Evolutionary conservation across 805 yeast species (phyloP), one percentile per base, ranked within the genome.

Genomic region (Kuraishia piskuri): DNA sequence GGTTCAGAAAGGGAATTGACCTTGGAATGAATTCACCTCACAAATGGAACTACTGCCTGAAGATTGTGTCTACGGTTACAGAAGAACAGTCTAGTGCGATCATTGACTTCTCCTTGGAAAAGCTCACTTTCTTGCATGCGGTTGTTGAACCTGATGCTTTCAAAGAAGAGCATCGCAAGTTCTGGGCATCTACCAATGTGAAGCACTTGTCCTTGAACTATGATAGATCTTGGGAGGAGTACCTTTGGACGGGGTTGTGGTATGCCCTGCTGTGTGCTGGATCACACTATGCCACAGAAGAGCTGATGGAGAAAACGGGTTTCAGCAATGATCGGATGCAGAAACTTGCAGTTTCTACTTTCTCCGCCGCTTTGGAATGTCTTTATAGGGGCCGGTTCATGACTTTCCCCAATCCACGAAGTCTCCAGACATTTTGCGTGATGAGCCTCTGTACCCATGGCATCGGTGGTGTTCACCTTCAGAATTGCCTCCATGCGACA

Each of bases 91-190:
- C 64, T 7, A 66, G 60, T 56, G 53, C 55, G 9, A 60, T 59
- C 17, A 50, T 64, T 19, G 55, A 52, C 25, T 55, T 55, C 26
- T 66, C 63, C 2, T 57, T 59, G 31, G 54, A 21, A 2, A 9
- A 55, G 24, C 56, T 61, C 20, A 53, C 49, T 7, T 60, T 62
- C 48, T 53, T 66, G 17, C 62, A 75, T 54, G 59, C 84, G 77
- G 65, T 84, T 80, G 64, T 86, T 77, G 55, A 80, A 67, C 17
- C 83, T 75, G 51, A 84, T 74, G 53, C 88, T 68, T 63, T 87
- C 76, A 26, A 89, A 84, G 62, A 80, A 83, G 65, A 88, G 77
- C 72, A 86, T 78, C 62, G 78, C 62, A 47, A 55, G 12, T 66
- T 63, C 51, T 69, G 72, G 70, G 55, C 56, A 1, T 22, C 48